Base-by-base conservation (phyloP, 345 rosid genomes). In the Gossypium ekmanianum region DNA sequence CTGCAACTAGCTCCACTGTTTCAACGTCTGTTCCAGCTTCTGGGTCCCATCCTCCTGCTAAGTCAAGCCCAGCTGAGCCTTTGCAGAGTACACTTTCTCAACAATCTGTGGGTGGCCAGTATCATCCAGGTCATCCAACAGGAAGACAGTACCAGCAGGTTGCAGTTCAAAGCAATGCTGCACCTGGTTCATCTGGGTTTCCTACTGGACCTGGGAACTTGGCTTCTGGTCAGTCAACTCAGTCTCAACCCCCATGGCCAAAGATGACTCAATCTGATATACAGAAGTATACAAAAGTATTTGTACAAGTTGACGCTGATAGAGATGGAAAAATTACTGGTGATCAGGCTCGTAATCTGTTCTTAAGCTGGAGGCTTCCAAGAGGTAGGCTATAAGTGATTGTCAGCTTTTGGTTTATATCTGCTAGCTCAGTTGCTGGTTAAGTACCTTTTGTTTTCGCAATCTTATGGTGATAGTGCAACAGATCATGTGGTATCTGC, bases 281-380 rank as follows among this genome's bases (percentile, higher is more conserved):
- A 73, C 99, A 93, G 79, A 95, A 89, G 78, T 95, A 91, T 80
- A 78, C 80, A 50, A 93, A 89, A 88, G 98, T 93, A 58, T 95
- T 95, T 82, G 80, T 90, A 81, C 92, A 95, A 89, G 98, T 95
- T 67, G 99, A 95, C 87, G 84, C 86, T 29, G 99, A 95, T 81
- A 90, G 87, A 83, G 99, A 95, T 79, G 97, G 98, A 57, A 95
- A 93, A 84, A 88, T 95, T 62, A 86, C 93, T 7, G 99, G 98
- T 73, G 85, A 84, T 83, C 89, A 95, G 86, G 97, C 99, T 20
- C 88, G 97, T 68, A 91, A 88, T 76, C 88, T 95, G 68, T 95
- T 95, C 89, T 85, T 93, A 78, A 95, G 99, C 78, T 95, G 99
- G 98, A 91, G 85, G 86, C 94, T 95, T 77, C 98, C 99, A 50